Percentiles rank a stretch among this genome's conserved stretches.
phyloP scores from a whole-genome alignment of 1,284 basidiomycete species.

The Cryptococcus depauperatus region DNA sequence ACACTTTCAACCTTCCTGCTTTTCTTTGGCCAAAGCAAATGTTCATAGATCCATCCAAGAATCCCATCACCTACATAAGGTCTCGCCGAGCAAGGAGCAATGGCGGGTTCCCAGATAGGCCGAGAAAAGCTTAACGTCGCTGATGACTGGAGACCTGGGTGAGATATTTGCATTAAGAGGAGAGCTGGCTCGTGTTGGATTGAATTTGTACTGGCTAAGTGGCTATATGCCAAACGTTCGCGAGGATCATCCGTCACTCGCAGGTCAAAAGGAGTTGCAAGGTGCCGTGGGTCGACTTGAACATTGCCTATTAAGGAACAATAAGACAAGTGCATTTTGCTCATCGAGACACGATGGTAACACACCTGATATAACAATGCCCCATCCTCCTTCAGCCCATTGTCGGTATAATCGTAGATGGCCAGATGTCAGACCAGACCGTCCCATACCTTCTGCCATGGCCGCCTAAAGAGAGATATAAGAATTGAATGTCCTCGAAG shows the following conservation, averaged over 20 bases:
- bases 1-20: slow-evolving; percentile 58
- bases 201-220: slow-evolving; percentile 51
- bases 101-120: slow-evolving; percentile 47
- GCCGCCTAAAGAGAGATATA: slow-evolving; percentile 52
- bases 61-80: slow-evolving; percentile 38
- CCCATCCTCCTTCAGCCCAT: slow-evolving; percentile 76
- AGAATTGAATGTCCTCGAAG: too few species aligned
- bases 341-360: background rate
- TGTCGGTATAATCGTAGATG: slow-evolving; percentile 62
- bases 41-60: slow-evolving; percentile 49
- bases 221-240: slow-evolving; percentile 49
- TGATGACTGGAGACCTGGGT: slow-evolving; percentile 76
- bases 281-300: slow-evolving; percentile 62
- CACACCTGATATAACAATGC: slow-evolving; percentile 71
- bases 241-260: slow-evolving; percentile 51
- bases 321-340: background rate
- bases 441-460: slow-evolving; percentile 82
- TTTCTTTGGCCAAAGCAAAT: slow-evolving; percentile 53
- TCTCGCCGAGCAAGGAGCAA: slow-evolving; percentile 64
- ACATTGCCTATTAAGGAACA: slow-evolving; percentile 63
- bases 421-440: slow-evolving; percentile 58
- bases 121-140: slow-evolving; percentile 41
- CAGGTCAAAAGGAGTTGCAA: slow-evolving; percentile 74
- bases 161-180: slow-evolving; percentile 67
- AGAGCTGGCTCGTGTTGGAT: slow-evolving; percentile 24